A percentile compares a stretch with the other conserved stretches of the same genome.
Evolutionary conservation across 2,329 filamentous ascomycete species (phyloP).

Genomic region (Cytospora chrysosperma): DNA sequence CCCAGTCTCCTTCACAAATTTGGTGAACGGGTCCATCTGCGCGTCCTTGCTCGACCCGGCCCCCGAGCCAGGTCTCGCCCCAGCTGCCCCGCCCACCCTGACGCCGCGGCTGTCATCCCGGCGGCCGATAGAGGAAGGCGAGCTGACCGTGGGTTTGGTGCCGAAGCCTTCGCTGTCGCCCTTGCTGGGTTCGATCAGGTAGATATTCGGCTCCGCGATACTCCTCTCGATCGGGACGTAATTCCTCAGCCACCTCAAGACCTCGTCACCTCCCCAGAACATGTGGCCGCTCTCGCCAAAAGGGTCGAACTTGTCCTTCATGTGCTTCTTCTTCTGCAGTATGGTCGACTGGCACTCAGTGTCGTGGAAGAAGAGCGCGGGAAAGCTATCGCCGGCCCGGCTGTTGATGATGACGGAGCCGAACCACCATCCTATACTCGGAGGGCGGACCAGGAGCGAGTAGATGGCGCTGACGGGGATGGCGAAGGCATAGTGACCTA

Average conservation of each 20-base stretch:
- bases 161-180: constrained; percentile 86
- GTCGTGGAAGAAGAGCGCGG: constrained; percentile 96
- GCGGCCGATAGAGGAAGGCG: constrained; percentile 42
- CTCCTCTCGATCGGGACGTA: constrained; percentile 84
- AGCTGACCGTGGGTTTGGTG: constrained; percentile 52
- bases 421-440: constrained; percentile 97
- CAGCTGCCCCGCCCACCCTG: constrained; percentile 36
- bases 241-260: constrained; percentile 82
- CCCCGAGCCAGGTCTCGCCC: constrained; percentile 31
- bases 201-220: constrained; percentile 83
- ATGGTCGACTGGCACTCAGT: constrained; percentile 96
- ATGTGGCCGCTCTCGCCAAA: constrained; percentile 82
- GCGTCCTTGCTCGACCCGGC: constrained; percentile 60
- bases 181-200: constrained; percentile 80
- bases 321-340: constrained; percentile 82
- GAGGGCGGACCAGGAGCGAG: constrained; percentile 84
- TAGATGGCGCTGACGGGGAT: constrained; percentile 89
- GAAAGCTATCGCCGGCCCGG: constrained; percentile 85
- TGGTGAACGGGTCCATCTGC: constrained; percentile 88
- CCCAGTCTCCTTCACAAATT: constrained; percentile 88
- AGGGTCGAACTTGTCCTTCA: constrained; percentile 83
- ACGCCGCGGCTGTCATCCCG: constrained; percentile 37
- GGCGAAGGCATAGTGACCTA: constrained; percentile 86
- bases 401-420: constrained; percentile 94
- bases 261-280: constrained; percentile 98